Evolutionary conservation across 1,284 basidiomycete species (phyloP).

Genomic region (Ceratobasidium sp.): DNA sequence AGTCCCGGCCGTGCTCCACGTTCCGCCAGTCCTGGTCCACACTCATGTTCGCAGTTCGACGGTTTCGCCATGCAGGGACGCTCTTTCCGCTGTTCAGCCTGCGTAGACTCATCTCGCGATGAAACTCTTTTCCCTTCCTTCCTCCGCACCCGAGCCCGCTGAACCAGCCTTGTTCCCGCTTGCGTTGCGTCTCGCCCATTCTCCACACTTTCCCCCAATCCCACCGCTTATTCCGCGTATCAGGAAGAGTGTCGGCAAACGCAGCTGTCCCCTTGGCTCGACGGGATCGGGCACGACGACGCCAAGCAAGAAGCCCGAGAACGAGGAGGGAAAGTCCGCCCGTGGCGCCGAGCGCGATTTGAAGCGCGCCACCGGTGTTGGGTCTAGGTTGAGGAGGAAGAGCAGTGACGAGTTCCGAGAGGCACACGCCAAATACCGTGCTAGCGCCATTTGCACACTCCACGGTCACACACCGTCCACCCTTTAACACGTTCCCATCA

Average conservation of each 20-base stretch:
- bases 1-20: background rate
- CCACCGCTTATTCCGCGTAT: slow-evolving; percentile 12
- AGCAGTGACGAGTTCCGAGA: slow-evolving; percentile 70
- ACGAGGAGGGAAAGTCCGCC: slow-evolving; percentile 82
- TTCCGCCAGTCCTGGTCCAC: background rate
- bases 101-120: slow-evolving; percentile 41
- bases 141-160: background rate
- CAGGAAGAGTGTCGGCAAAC: slow-evolving; percentile 61
- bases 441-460: slow-evolving; percentile 65
- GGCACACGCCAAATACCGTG: slow-evolving; percentile 70
- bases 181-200: slow-evolving; percentile 27
- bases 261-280: slow-evolving; percentile 70
- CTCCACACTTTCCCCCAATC: slow-evolving; percentile 36
- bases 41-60: slow-evolving; percentile 1
- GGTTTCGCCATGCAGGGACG: background rate
- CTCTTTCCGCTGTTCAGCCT: background rate
- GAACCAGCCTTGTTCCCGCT: slow-evolving; percentile 34
- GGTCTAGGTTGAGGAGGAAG: slow-evolving; percentile 59
- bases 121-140: slow-evolving; percentile 22
- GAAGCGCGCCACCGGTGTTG: slow-evolving; percentile 63
- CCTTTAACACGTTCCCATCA: slow-evolving; percentile 67
- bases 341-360: slow-evolving; percentile 81
- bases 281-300: slow-evolving; percentile 71
- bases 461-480: slow-evolving; percentile 70
- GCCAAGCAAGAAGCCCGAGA: slow-evolving; percentile 70